Evolutionary conservation across 306 rosid genomes (phyloP).

Genomic region (Dalbergia cochinchinensis): DNA sequence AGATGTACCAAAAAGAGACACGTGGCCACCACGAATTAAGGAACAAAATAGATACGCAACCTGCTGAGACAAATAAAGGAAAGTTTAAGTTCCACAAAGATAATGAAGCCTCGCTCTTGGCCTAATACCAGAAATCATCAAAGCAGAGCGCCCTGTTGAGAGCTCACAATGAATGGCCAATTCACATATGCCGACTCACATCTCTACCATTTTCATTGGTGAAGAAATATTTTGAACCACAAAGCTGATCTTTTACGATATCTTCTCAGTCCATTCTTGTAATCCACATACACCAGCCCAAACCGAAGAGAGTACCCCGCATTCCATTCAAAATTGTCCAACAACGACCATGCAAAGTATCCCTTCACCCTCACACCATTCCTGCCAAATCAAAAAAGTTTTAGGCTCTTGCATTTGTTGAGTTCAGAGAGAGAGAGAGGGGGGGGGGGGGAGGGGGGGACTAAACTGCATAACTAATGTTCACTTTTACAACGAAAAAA

Average conservation of each 20-base stretch:
- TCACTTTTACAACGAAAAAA: no score
- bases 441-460: no score
- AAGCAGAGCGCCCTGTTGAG: slow-evolving; percentile 4
- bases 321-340: slow-evolving; percentile 74
- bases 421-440: background rate
- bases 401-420: slow-evolving; percentile 18
- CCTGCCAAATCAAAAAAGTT: slow-evolving; percentile 47
- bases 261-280: slow-evolving; percentile 60
- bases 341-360: slow-evolving; percentile 75
- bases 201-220: slow-evolving; percentile 27
- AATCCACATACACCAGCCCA: slow-evolving; percentile 69
- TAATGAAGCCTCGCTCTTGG: slow-evolving; percentile 3
- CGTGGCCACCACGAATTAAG: background rate
- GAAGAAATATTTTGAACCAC: slow-evolving; percentile 72
- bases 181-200: background rate
- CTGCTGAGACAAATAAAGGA: background rate
- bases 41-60: background rate
- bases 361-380: slow-evolving; percentile 74
- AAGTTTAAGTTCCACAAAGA: background rate
- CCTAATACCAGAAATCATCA: slow-evolving; percentile 16
- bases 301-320: slow-evolving; percentile 66
- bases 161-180: slow-evolving; percentile 20
- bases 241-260: slow-evolving; percentile 66
- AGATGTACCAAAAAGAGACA: no score
- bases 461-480: no score